Evolutionary conservation across 371 early-diverging fungal species (phyloP).

Genomic region (Zancudomyces culisetae): DNA sequence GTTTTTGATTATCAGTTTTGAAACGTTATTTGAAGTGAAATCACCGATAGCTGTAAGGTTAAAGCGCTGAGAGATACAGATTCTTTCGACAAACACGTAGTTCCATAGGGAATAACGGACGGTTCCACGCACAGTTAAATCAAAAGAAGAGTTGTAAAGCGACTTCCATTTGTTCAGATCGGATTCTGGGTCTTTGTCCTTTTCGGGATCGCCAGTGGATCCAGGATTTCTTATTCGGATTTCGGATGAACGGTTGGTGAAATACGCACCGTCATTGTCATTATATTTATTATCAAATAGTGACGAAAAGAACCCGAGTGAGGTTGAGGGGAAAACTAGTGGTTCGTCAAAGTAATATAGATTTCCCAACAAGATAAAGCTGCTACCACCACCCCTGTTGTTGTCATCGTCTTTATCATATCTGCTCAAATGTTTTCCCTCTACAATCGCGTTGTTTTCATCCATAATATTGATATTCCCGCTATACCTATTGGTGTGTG

Average conservation of each 20-base stretch:
- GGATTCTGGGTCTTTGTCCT: slow-evolving; percentile 8
- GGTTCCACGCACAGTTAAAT: slow-evolving; percentile 39
- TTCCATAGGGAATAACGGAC: slow-evolving; percentile 32
- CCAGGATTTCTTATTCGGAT: slow-evolving; percentile 43
- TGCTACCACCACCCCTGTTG: too few species aligned
- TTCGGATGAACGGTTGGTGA: slow-evolving; percentile 26
- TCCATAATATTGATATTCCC: not conserved
- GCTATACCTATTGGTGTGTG: slow-evolving; percentile 2
- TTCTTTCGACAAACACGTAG: slow-evolving; percentile 18
- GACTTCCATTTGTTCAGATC: slow-evolving; percentile 4
- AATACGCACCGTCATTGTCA: too few species aligned
- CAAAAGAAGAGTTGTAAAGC: slow-evolving; percentile 37
- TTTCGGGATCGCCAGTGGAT: slow-evolving; percentile 10
- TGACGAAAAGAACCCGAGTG: too few species aligned
- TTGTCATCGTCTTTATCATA: too few species aligned
- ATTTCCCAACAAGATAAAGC: slow-evolving; percentile 37
- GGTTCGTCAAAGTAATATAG: slow-evolving; percentile 37
- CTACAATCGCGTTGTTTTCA: slow-evolving; percentile 6
- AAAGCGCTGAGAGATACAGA: slow-evolving; percentile 22
- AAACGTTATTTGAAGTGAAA: too few species aligned
- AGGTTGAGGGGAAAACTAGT: slow-evolving; percentile 23
- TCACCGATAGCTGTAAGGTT: slow-evolving; percentile 17
- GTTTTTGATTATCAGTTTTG: too few species aligned
- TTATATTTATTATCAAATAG: too few species aligned
- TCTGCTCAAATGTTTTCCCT: too few species aligned